A percentile compares a stretch with the other conserved stretches of the same genome.
Conservation (phyloP, 23 red algal genomes). For the Gracilaria vermiculophylla region DNA sequence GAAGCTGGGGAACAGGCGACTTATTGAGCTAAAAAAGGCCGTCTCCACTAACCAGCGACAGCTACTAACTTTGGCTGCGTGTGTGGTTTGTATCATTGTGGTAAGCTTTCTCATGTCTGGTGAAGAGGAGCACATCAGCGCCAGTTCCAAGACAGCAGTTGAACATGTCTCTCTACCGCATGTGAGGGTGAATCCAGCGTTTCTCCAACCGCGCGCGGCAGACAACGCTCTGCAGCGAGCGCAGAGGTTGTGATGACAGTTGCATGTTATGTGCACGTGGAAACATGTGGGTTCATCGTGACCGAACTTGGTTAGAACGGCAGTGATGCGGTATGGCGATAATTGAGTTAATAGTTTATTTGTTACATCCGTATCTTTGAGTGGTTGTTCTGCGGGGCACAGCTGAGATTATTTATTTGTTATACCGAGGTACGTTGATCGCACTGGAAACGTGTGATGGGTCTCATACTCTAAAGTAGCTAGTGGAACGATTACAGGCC, state of each 20-base stretch:
- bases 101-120: constrained; percentile 51
- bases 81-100: constrained; percentile 33
- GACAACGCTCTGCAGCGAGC: background rate
- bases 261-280: background rate
- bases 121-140: background rate
- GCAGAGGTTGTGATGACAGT: no score
- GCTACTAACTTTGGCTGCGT: background rate
- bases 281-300: no score
- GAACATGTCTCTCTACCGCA: constrained; percentile 41
- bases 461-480: no score
- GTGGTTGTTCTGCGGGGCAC: no score
- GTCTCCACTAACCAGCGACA: background rate
- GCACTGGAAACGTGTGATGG: no score
- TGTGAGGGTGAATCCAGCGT: constrained; percentile 55
- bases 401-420: no score
- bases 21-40: constrained; percentile 22
- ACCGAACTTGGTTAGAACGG: no score
- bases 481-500: no score
- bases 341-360: no score
- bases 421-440: no score
- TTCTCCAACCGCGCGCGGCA: background rate
- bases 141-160: background rate
- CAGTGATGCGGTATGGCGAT: no score
- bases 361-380: no score
- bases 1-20: constrained; percentile 26